Conservation (phyloP, 2,329 filamentous ascomycete genomes). For the Ophiostoma australiae region DNA sequence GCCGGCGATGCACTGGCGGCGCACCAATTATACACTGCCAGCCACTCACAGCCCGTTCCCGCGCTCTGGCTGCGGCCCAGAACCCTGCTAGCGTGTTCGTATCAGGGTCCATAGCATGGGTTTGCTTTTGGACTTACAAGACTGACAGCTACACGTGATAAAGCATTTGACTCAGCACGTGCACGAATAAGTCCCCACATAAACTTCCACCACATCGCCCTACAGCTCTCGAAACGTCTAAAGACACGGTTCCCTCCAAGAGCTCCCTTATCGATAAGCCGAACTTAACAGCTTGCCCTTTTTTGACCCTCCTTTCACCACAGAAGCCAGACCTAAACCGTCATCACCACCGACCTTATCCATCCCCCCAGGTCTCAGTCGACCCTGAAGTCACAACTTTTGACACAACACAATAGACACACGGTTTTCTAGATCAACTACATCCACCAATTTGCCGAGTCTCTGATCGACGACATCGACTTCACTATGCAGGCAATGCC, state of each 20-base stretch:
- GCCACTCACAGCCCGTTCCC: conserved; percentile 20
- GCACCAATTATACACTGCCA: conserved; percentile 13
- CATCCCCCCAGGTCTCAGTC: background rate
- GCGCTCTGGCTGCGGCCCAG: conserved; percentile 5
- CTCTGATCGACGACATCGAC: background rate
- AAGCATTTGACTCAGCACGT: background rate
- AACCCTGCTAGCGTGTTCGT: background rate
- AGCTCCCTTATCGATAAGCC: conserved; percentile 17
- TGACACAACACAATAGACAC: background rate
- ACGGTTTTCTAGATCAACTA: background rate
- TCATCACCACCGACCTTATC: conserved; percentile 2
- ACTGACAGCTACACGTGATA: background rate
- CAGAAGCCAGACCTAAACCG: background rate
- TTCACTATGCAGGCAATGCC: conserved; percentile 13
- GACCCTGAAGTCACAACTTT: background rate
- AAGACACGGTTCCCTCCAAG: conserved; percentile 21
- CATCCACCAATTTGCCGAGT: background rate
- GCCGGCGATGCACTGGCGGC: conserved; percentile 6
- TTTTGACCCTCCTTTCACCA: conserved; percentile 3
- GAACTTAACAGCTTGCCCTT: conserved; percentile 25
- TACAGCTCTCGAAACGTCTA: background rate
- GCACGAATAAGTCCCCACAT: background rate
- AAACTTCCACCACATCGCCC: background rate
- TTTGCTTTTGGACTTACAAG: background rate
- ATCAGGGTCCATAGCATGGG: background rate